Evolutionary conservation across 345 rosid species (phyloP).

Genomic region (Citrus cavaleriei): DNA sequence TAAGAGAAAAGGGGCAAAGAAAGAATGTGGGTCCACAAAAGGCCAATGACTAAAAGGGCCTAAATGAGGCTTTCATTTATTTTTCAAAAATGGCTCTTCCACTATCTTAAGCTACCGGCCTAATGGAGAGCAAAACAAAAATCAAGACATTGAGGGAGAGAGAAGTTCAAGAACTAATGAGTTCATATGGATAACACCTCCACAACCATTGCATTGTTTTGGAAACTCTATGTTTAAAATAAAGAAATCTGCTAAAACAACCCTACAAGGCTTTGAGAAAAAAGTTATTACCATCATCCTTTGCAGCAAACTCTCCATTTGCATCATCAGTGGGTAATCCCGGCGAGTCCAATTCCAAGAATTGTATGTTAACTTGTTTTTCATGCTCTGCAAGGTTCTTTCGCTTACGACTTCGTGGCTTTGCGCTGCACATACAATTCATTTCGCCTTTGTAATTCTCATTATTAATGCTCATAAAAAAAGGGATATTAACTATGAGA

Average conservation of each 20-base stretch:
- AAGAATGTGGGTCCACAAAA: neutral
- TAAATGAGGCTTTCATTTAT: neutral
- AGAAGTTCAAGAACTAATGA: neutral
- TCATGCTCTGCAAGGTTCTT: conserved; percentile 30
- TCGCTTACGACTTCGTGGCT: conserved; percentile 45
- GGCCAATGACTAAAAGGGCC: neutral
- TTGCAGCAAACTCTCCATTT: conserved; percentile 31
- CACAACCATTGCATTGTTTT: neutral
- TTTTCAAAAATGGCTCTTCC: neutral
- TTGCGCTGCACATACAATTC: conserved; percentile 49
- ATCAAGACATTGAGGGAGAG: neutral
- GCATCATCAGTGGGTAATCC: conserved; percentile 29
- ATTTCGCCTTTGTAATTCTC: conserved; percentile 15
- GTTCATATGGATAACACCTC: neutral
- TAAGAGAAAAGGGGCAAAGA: neutral
- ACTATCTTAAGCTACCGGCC: neutral
- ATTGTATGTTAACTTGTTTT: conserved; percentile 43
- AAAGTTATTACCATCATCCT: conserved; percentile 47
- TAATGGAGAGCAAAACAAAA: neutral
- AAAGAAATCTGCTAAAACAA: neutral
- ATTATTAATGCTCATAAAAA: conserved; percentile 10
- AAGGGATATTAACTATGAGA: conserved; percentile 10
- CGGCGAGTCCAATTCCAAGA: conserved; percentile 66
- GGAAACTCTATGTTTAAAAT: neutral
- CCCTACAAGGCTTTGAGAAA: neutral